These are phyloP conservation scores for Trichomonas gallinae DNA, from an alignment of 208 protist species.

Conservation along the genomic window DNA sequence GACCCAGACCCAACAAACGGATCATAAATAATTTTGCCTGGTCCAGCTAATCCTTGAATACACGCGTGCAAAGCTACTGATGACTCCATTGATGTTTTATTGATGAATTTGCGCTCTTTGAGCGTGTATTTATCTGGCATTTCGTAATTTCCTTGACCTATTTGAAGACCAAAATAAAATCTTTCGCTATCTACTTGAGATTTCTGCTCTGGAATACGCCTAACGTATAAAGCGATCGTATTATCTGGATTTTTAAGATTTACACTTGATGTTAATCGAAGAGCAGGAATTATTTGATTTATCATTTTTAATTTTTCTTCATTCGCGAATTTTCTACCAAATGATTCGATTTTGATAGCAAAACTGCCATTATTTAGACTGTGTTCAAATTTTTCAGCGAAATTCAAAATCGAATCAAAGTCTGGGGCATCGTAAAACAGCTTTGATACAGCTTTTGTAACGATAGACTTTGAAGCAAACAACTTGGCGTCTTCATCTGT, in stretches of 20 bases:
- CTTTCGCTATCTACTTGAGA: neutral
- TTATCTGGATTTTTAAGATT: neutral
- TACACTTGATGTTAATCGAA: neutral
- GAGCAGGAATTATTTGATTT: neutral
- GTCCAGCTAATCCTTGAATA: neutral
- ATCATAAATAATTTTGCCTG: neutral
- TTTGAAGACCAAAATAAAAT: neutral
- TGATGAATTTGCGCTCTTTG: neutral
- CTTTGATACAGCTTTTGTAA: neutral
- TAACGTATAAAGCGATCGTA: neutral
- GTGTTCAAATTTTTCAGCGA: neutral
- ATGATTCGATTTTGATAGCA: neutral
- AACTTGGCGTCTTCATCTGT: neutral
- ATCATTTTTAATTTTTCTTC: neutral
- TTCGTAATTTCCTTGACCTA: neutral
- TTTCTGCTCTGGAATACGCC: neutral
- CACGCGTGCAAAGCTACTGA: neutral
- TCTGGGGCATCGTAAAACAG: neutral
- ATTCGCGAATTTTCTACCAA: neutral
- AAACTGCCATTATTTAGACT: neutral
- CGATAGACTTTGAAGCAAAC: neutral
- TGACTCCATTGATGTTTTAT: constrained; percentile 12
- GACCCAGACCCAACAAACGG: neutral
- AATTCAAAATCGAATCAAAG: neutral
- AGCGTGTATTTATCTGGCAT: neutral